These are phyloP conservation scores for Penstemon eatonii DNA, from an alignment of 257 asterid genomes.

Conservation along the genomic window DNA sequence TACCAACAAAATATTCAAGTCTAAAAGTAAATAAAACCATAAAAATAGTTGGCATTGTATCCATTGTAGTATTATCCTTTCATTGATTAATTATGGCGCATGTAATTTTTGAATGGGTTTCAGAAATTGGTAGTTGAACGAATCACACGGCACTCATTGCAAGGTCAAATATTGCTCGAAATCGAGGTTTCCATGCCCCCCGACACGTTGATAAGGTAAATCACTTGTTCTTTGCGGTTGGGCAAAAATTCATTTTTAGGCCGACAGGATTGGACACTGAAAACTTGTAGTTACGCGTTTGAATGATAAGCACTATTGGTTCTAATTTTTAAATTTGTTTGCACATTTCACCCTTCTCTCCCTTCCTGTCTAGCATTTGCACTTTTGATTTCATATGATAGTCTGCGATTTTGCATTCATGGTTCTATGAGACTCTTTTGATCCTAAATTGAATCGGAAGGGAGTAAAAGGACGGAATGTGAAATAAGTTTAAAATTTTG, in stretches of 20 bases:
- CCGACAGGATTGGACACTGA: no score
- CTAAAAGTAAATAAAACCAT: not conserved
- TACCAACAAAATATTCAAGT: not conserved
- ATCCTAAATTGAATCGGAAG: no score
- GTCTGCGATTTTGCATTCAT: no score
- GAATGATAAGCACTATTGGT: no score
- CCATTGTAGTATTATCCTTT: not conserved
- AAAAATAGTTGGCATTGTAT: not conserved
- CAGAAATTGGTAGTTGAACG: constrained; percentile 76
- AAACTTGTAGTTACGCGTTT: no score
- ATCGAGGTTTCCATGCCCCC: constrained; percentile 87
- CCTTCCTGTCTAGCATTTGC: no score
- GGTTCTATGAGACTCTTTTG: no score
- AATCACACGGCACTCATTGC: constrained; percentile 79
- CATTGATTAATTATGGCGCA: not conserved
- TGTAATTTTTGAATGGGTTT: constrained; percentile 13
- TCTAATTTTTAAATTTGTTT: not conserved
- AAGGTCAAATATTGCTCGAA: constrained; percentile 76
- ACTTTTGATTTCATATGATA: no score
- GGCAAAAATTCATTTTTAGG: not conserved
- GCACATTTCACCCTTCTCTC: not conserved
- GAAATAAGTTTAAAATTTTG: no score
- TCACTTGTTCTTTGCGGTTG: not conserved
- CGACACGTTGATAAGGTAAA: constrained; percentile 61
- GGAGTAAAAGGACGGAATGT: no score